phyloP scores from a whole-genome alignment of 1,284 basidiomycete species.

The Moesziomyces sp. region DNA sequence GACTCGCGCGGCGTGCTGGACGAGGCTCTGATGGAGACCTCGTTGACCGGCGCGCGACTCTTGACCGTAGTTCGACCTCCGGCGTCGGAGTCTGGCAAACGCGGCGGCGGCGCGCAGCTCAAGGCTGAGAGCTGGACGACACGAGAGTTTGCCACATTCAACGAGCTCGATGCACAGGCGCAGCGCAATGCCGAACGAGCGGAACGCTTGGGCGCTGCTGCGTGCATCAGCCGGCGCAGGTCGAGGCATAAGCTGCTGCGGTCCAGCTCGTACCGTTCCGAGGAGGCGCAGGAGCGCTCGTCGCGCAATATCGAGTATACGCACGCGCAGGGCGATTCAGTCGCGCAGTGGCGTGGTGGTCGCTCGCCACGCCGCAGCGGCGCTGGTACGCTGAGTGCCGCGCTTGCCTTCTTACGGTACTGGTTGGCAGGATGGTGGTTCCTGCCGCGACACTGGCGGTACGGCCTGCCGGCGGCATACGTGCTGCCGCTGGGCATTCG shows the following conservation, averaged over 20 bases:
- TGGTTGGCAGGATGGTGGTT: conserved; percentile 55
- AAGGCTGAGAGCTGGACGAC: conserved; percentile 52
- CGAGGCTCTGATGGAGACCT: conserved; percentile 20
- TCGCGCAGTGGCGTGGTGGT: conserved; percentile 41
- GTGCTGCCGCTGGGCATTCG: conserved; percentile 57
- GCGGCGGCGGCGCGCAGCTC: conserved; percentile 13
- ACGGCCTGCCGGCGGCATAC: conserved; percentile 48
- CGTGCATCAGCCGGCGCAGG: conserved; percentile 27
- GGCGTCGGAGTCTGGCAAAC: not conserved
- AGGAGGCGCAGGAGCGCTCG: conserved; percentile 7
- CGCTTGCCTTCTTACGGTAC: conserved; percentile 45
- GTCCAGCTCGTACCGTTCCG: conserved; percentile 8
- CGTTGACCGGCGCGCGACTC: conserved; percentile 18
- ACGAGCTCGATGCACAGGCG: conserved; percentile 52
- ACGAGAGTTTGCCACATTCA: conserved; percentile 54
- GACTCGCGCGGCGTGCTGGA: conserved; percentile 29
- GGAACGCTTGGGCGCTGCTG: conserved; percentile 14
- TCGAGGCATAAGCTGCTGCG: conserved; percentile 17
- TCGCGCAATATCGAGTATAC: conserved; percentile 13
- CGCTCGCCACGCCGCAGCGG: conserved; percentile 24
- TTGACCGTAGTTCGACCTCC: conserved; percentile 12
- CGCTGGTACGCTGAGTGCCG: conserved; percentile 31
- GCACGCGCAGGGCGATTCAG: conserved; percentile 11
- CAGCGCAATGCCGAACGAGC: conserved; percentile 36
- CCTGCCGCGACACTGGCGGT: conserved; percentile 47